phyloP scores from a whole-genome alignment of 176 grass and related monocot species.

The Raddia guianensis region DNA sequence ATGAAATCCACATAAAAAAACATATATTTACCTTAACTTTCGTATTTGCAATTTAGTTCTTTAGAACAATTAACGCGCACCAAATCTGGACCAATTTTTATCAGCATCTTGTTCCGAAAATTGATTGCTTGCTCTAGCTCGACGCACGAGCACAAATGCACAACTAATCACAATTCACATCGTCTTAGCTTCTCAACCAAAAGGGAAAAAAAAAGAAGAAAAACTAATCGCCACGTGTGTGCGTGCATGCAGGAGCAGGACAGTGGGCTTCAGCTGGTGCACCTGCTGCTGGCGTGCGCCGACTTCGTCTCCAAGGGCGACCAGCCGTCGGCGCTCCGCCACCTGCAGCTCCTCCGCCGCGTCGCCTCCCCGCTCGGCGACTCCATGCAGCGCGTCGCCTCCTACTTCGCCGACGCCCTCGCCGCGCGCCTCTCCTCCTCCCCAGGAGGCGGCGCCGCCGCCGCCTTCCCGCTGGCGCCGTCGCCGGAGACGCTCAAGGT shows the following conservation, averaged over 20 bases:
- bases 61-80: no score
- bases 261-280: slow-evolving; percentile 72
- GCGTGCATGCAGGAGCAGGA: slow-evolving; percentile 60
- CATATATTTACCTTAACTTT: no score
- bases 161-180: no score
- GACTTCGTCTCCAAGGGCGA: slow-evolving; percentile 75
- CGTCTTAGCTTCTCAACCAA: no score
- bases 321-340: slow-evolving; percentile 45
- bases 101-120: no score
- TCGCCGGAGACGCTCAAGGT: slow-evolving; percentile 60
- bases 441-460: not conserved
- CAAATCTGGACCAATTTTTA: no score
- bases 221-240: no score
- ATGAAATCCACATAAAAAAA: no score
- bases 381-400: slow-evolving; percentile 76
- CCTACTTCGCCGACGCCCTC: slow-evolving; percentile 60
- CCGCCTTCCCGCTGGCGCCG: slow-evolving; percentile 44
- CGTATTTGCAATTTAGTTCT: no score
- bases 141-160: no score
- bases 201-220: no score
- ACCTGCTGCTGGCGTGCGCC: slow-evolving; percentile 77
- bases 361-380: slow-evolving; percentile 62
- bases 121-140: no score
- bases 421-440: slow-evolving; percentile 42
- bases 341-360: slow-evolving; percentile 56